phyloP scores from a whole-genome alignment of 306 rosid species.

The Cicer yamashitae region DNA sequence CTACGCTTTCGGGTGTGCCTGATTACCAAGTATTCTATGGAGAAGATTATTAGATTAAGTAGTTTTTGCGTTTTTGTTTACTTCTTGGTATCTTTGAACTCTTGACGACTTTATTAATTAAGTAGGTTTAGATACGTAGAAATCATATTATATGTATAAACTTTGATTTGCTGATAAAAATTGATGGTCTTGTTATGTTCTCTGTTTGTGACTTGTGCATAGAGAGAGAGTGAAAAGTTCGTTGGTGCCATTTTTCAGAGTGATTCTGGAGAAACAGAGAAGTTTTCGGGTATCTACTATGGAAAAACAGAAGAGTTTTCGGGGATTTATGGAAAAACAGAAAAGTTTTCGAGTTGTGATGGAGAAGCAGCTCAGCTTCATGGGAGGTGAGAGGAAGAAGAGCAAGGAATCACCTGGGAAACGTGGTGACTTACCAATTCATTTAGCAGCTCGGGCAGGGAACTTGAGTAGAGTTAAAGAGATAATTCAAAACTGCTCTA shows the following conservation, averaged over 20 bases:
- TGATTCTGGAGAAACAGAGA: conserved; percentile 50
- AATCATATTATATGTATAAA: neutral
- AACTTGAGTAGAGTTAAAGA: conserved; percentile 65
- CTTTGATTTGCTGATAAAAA: conserved; percentile 4
- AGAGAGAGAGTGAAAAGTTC: conserved; percentile 18
- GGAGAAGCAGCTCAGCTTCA: conserved; percentile 59
- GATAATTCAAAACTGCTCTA: conserved; percentile 58
- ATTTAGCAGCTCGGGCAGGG: conserved; percentile 85
- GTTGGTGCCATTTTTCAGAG: conserved; percentile 14
- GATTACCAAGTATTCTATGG: neutral
- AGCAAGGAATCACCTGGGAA: conserved; percentile 65
- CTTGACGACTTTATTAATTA: conserved; percentile 2
- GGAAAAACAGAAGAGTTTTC: conserved; percentile 86
- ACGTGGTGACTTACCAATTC: conserved; percentile 62
- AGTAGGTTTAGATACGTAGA: conserved; percentile 10
- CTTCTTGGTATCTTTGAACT: conserved; percentile 24
- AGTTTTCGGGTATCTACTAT: conserved; percentile 46
- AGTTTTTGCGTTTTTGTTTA: neutral
- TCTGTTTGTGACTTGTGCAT: conserved; percentile 11
- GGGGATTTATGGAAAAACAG: conserved; percentile 84
- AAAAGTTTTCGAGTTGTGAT: conserved; percentile 53
- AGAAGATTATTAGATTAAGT: conserved; percentile 28
- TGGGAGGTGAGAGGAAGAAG: conserved; percentile 55
- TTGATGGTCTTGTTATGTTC: conserved; percentile 27
- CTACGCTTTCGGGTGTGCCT: conserved; percentile 17